phyloP scores from a whole-genome alignment of 345 rosid genomes.

The Boechera divaricarpa region DNA sequence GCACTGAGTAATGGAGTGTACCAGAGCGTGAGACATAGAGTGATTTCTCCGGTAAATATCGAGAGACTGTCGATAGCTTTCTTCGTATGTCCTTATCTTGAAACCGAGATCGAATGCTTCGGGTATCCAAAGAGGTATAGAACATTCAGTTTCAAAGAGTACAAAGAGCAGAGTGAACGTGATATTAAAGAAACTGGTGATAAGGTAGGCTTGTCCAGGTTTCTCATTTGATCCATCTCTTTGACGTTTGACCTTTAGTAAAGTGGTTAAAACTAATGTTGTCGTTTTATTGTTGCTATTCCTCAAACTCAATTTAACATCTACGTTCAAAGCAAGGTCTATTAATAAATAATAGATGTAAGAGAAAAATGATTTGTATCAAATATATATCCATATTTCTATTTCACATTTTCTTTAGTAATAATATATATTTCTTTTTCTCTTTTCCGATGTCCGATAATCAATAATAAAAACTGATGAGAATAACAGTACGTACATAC shows the following conservation, averaged over 20 bases:
- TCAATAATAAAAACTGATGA: neutral
- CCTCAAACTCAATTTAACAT: conserved; percentile 18
- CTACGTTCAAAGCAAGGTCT: conserved; percentile 11
- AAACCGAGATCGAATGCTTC: conserved; percentile 56
- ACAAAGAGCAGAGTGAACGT: conserved; percentile 53
- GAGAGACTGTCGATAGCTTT: conserved; percentile 72
- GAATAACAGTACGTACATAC: neutral
- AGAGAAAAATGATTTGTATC: conserved; percentile 9
- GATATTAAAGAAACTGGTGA: conserved; percentile 70
- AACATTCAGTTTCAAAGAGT: conserved; percentile 66
- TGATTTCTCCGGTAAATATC: conserved; percentile 49
- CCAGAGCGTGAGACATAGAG: conserved; percentile 73
- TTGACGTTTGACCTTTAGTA: neutral
- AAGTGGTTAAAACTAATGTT: conserved; percentile 25
- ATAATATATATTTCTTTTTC: neutral
- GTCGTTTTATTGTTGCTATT: conserved; percentile 13
- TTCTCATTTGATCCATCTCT: conserved; percentile 46
- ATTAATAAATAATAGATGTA: neutral
- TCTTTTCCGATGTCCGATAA: neutral
- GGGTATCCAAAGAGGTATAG: conserved; percentile 53
- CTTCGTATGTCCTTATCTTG: conserved; percentile 62
- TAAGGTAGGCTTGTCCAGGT: conserved; percentile 78
- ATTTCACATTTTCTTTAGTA: neutral
- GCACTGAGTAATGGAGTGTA: conserved; percentile 76
- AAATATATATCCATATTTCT: neutral